Evolutionary conservation across 2,329 filamentous ascomycete genomes (phyloP).

Genomic region (Huntiella decipiens): DNA sequence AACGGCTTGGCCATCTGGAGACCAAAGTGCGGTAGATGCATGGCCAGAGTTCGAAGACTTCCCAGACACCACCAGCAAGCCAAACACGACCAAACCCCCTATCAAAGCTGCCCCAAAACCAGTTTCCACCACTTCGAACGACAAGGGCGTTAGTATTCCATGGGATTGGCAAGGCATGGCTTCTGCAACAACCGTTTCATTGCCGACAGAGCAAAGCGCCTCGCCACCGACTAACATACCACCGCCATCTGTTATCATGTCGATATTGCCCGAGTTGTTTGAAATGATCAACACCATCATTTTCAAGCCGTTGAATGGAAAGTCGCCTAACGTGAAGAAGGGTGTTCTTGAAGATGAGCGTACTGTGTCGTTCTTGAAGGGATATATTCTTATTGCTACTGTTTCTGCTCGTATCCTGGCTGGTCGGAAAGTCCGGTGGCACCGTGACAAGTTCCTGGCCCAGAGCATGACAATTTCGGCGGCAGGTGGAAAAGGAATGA

Average conservation of each 20-base stretch:
- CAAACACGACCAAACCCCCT: neutral
- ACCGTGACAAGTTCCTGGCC: slow-evolving; percentile 65
- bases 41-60: slow-evolving; percentile 35
- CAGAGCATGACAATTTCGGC: slow-evolving; percentile 80
- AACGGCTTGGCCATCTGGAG: slow-evolving; percentile 28
- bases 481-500: slow-evolving; percentile 69
- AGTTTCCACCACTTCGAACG: neutral
- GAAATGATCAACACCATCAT: slow-evolving; percentile 43
- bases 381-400: slow-evolving; percentile 42
- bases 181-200: neutral
- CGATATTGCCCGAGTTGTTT: slow-evolving; percentile 55
- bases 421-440: slow-evolving; percentile 75
- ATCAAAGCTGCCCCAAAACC: neutral
- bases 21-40: slow-evolving; percentile 20
- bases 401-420: slow-evolving; percentile 67
- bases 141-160: neutral
- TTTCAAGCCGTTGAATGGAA: slow-evolving; percentile 44
- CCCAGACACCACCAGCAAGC: slow-evolving; percentile 13
- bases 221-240: slow-evolving; percentile 70
- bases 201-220: neutral
- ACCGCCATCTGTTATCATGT: slow-evolving; percentile 66
- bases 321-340: slow-evolving; percentile 38
- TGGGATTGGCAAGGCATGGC: slow-evolving; percentile 1
- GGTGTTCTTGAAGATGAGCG: slow-evolving; percentile 43
- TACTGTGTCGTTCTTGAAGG: slow-evolving; percentile 42